Base-by-base conservation (phyloP, 1,139 yeast species). In the Saccharomyces hybrid region DNA sequence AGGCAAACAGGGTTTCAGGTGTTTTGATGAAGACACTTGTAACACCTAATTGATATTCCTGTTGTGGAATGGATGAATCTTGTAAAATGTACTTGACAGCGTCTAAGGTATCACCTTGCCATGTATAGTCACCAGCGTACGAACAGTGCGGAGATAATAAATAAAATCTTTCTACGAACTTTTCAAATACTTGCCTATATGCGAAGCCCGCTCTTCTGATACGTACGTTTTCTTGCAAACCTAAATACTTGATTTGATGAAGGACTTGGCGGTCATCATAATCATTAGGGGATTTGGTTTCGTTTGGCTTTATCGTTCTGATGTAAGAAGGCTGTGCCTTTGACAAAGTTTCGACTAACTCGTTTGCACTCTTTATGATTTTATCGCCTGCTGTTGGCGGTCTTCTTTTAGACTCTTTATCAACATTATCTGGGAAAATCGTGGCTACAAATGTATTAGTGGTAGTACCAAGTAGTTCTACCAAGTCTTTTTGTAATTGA, bases 151-250 rank as follows among this genome's bases (percentile, higher is more conserved):
- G 82, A 0, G 98, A 90, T 53, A 95, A 76, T 55, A 95, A 73
- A 70, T 89, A 93, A 70, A 95, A 95, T 66, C 99, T 78, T 72
- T 95, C 97, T n/a, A 90, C 97, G 69, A 95, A 95, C 70, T 91
- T 90, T 55, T 93, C 98, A 73, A 90, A 95, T 0, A 97, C 88
- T 60, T 96, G 96, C 73, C 99, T 85, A 66, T 91, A 93, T 2
- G 99, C 99, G 72, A 95, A 95, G 51, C 99, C 99, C 0, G 99
- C 99, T 76, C 99, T 86, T 76, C 99, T 84, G 62, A 95, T 95
- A 61, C 99, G 83, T 49, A 95, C 98, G 70, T 95, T 95, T 71
- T 95, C 99, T 67, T 93, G 95, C 70, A 95, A 77, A 68, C 99
- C 99, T 63, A 95, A 79, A 69, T 95, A 95, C 68, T 95, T 95